Base-by-base conservation (phyloP, 768 basidiomycete genomes). In the Ramaria rubella region DNA sequence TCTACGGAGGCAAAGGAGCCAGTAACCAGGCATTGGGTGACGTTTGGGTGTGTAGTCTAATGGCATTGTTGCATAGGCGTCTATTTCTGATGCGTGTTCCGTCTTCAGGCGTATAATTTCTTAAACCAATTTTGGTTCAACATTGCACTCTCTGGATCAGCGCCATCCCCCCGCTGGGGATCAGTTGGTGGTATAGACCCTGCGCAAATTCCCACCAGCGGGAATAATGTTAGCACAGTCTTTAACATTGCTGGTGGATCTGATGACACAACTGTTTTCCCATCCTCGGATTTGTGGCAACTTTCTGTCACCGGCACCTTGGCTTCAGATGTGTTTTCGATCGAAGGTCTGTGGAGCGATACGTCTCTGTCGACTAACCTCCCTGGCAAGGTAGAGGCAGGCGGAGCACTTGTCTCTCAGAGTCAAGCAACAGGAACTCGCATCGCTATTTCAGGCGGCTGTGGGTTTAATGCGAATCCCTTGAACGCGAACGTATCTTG, bases 51-150 rank as follows among this genome's bases (percentile, higher is more conserved):
- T 33, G 24, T 46, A 19, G 17, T 24, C 24, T 42, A 12, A 26
- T 55, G n/a, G 29, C 36, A 54, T 50, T 29, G 33, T 15, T 23
- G 36, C n/a, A 12, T 33, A 21, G 51, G 36, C 24, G 5, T 31
- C 49, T 46, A 42, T 43, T 27, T n/a, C n/a, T n/a, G n/a, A n/a
- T n/a, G n/a, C n/a, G n/a, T n/a, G n/a, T n/a, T n/a, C n/a, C n/a
- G n/a, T n/a, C n/a, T n/a, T 24, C 63, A 90, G 87, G 87, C 89
- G 70, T 92, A 76, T 63, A 86, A 89, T 68, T 90, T 83, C 63
- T 77, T 67, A 57, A 84, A 82, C 62, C 74, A 88, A 57, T 91
- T 91, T 65, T 92, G 90, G 90, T 76, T 83, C 0, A 61, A 78
- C 63, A 80, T 90, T 31, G 61, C 59, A 17, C 61, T 86, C 4